These are phyloP conservation scores for Wallacemonas sp. DNA, from an alignment of 208 protist genomes.

Conservation along the genomic window DNA sequence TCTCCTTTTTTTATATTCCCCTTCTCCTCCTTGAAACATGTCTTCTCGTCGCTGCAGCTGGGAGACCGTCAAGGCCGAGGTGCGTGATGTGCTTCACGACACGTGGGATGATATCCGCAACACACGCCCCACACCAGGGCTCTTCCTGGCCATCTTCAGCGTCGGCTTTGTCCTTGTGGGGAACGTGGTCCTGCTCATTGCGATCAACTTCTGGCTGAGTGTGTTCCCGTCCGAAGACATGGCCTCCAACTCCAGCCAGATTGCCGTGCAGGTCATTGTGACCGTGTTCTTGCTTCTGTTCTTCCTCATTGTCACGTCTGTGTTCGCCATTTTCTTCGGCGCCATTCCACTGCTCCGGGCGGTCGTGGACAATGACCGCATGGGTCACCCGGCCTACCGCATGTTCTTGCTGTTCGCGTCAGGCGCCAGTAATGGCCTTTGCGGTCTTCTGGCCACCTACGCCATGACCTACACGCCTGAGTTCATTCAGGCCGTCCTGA, in stretches of 20 bases:
- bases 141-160: slow-evolving; percentile 73
- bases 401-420: slow-evolving; percentile 75
- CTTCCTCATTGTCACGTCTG: slow-evolving; percentile 35
- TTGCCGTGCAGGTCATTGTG: slow-evolving; percentile 72
- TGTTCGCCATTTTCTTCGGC: slow-evolving; percentile 51
- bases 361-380: slow-evolving; percentile 57
- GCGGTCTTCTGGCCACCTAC: slow-evolving; percentile 57
- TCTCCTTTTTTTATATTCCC: too few relatives aligned
- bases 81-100: slow-evolving; percentile 5
- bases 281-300: slow-evolving; percentile 53
- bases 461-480: slow-evolving; percentile 75
- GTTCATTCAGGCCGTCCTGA: slow-evolving; percentile 77
- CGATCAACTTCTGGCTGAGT: slow-evolving; percentile 77
- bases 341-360: slow-evolving; percentile 42
- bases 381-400: slow-evolving; percentile 51
- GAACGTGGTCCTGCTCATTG: slow-evolving; percentile 76
- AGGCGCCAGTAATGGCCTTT: slow-evolving; percentile 62
- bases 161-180: slow-evolving; percentile 68
- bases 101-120: slow-evolving; percentile 44
- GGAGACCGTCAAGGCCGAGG: slow-evolving; percentile 32
- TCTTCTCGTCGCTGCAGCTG: slow-evolving; percentile 4
- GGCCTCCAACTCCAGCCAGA: slow-evolving; percentile 54
- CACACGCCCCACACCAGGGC: slow-evolving; percentile 25
- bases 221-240: slow-evolving; percentile 41
- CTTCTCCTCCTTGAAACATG: too few relatives aligned